Conservation (phyloP, 2,329 filamentous ascomycete species). For the Plenodomus tracheiphilus region DNA sequence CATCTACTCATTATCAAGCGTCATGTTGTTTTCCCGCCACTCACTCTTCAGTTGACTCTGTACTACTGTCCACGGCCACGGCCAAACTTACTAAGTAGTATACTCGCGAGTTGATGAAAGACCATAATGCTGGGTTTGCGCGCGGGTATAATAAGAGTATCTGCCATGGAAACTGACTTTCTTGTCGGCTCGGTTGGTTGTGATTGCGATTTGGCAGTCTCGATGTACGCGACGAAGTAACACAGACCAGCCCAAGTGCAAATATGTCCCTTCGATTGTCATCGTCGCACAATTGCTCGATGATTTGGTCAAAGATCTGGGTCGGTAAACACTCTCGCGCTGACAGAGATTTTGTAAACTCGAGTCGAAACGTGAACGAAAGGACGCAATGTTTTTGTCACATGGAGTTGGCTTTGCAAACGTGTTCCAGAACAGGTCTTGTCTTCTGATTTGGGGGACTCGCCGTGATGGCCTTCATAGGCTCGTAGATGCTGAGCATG, state of each 20-base stretch:
- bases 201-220: conserved; percentile 1
- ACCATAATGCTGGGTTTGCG: neutral
- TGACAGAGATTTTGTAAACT: too few species aligned
- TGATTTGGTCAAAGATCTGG: conserved; percentile 12
- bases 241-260: conserved; percentile 9
- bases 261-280: conserved; percentile 7
- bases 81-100: too few species aligned
- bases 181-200: conserved; percentile 6
- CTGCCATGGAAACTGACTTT: conserved; percentile 7
- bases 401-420: neutral
- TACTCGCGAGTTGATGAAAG: neutral
- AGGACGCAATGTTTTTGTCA: neutral
- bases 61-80: too few species aligned
- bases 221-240: conserved; percentile 6
- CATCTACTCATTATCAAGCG: too few species aligned
- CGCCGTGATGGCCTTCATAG: neutral
- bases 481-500: neutral
- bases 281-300: conserved; percentile 4
- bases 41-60: too few species aligned
- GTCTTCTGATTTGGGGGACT: neutral
- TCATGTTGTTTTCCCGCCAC: too few species aligned
- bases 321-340: conserved; percentile 11
- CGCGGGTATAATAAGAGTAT: neutral
- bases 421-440: neutral
- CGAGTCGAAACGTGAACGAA: neutral